phyloP scores from a whole-genome alignment of 495 filamentous ascomycete genomes.

The Halenospora varia region DNA sequence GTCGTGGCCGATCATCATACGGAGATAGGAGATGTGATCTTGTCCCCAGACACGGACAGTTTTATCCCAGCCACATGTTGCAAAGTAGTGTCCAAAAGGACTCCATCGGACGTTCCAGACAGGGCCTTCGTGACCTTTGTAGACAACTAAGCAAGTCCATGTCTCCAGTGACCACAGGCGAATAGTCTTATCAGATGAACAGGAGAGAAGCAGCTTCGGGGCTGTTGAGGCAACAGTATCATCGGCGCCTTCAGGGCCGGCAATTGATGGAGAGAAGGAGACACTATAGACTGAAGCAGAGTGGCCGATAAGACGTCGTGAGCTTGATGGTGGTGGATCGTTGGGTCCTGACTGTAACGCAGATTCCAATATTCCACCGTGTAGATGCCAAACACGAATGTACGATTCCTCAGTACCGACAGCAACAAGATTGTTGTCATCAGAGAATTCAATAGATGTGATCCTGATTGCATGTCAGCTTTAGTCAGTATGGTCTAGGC shows the following conservation, averaged over 20 bases:
- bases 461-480: constrained; percentile 49
- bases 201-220: constrained; percentile 76
- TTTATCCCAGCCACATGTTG: constrained; percentile 79
- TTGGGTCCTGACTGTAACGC: constrained; percentile 27
- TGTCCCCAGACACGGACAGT: constrained; percentile 88
- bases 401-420: constrained; percentile 89
- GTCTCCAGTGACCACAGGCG: constrained; percentile 89
- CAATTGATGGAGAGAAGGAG: constrained; percentile 80
- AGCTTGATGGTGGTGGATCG: constrained; percentile 45
- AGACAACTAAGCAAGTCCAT: constrained; percentile 86
- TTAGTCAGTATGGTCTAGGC: not conserved
- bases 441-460: constrained; percentile 89
- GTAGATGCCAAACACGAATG: constrained; percentile 86
- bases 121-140: constrained; percentile 84
- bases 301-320: constrained; percentile 85
- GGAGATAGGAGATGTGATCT: constrained; percentile 83
- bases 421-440: constrained; percentile 79
- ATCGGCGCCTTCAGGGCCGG: constrained; percentile 37
- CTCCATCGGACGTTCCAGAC: constrained; percentile 87
- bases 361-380: constrained; percentile 65
- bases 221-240: constrained; percentile 52
- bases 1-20: constrained; percentile 89
- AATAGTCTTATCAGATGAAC: constrained; percentile 79
- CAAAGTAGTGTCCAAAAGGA: constrained; percentile 95
- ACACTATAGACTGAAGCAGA: constrained; percentile 83